A percentile compares a stretch with the other conserved stretches of the same genome.
These are phyloP conservation scores for Actinomucor elegans DNA, from an alignment of 371 early-diverging fungal species.

Conservation along the genomic window DNA sequence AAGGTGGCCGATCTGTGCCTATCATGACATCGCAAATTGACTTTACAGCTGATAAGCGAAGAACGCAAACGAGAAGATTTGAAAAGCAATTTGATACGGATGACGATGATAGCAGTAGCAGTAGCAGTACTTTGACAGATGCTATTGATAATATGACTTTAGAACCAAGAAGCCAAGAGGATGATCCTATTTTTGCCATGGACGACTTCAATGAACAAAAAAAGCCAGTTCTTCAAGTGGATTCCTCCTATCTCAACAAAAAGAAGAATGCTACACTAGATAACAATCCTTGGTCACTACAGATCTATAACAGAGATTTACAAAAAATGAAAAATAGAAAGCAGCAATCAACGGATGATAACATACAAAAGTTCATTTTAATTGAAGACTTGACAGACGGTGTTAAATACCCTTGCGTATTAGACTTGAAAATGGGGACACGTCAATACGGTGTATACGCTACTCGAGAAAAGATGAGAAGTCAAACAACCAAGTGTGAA, in stretches of 20 bases:
- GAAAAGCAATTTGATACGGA: neutral
- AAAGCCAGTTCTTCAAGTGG: constrained; percentile 9
- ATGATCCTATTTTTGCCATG: constrained; percentile 22
- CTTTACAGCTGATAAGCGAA: neutral
- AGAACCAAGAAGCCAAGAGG: constrained; percentile 9
- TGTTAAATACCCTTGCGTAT: constrained; percentile 84
- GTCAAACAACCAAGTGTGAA: constrained; percentile 89
- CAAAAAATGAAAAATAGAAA: constrained; percentile 24
- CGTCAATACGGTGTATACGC: constrained; percentile 94
- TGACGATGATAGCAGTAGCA: neutral
- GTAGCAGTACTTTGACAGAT: neutral
- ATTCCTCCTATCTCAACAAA: constrained; percentile 21
- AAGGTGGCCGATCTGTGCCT: constrained; percentile 26
- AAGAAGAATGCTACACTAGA: neutral
- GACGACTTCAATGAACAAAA: constrained; percentile 19
- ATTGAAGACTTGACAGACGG: constrained; percentile 86
- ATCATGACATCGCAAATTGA: constrained; percentile 4
- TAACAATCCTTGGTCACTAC: constrained; percentile 42
- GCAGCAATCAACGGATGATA: constrained; percentile 28
- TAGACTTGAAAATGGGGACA: constrained; percentile 98
- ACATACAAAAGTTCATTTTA: constrained; percentile 74
- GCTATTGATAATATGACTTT: constrained; percentile 7
- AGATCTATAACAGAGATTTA: constrained; percentile 38
- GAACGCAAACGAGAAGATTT: no score
- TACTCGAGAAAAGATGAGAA: constrained; percentile 73